phyloP scores from a whole-genome alignment of 2,329 filamentous ascomycete genomes.

The Trichoderma atroviride region DNA sequence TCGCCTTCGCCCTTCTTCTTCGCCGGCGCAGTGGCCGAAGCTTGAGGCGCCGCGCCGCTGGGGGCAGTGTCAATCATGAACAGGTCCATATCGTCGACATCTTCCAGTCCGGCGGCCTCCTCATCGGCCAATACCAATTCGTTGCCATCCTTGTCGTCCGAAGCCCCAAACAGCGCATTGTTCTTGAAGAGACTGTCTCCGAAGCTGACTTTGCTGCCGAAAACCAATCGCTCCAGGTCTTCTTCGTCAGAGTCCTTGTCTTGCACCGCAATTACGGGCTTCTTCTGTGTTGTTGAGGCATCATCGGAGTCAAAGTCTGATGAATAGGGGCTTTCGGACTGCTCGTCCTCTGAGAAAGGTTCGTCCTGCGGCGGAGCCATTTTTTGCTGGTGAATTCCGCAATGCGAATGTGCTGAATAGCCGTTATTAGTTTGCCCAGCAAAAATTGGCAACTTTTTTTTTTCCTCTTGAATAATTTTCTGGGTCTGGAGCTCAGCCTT shows the following conservation, averaged over 20 bases:
- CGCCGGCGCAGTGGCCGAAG: conserved; percentile 34
- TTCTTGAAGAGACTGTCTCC: conserved; percentile 68
- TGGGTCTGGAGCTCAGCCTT: conserved; percentile 37
- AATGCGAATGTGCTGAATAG: background rate
- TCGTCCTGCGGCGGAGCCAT: conserved; percentile 41
- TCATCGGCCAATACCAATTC: conserved; percentile 45
- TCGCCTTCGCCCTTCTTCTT: conserved; percentile 38
- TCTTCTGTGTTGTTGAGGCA: conserved; percentile 28
- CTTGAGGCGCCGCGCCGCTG: conserved; percentile 42
- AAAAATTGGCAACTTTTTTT: conserved; percentile 28
- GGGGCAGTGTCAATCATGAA: conserved; percentile 79
- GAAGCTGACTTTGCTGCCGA: conserved; percentile 86
- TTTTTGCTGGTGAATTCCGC: conserved; percentile 26
- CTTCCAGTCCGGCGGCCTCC: conserved; percentile 58
- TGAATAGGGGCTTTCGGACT: conserved; percentile 36
- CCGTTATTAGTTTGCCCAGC: conserved; percentile 26
- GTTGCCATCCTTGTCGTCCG: conserved; percentile 41
- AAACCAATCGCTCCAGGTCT: conserved; percentile 83
- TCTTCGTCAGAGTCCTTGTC: conserved; percentile 83
- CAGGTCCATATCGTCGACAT: conserved; percentile 74
- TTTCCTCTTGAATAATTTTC: conserved; percentile 35
- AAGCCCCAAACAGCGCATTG: conserved; percentile 44
- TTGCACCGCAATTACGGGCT: conserved; percentile 34
- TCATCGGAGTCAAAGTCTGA: conserved; percentile 37
- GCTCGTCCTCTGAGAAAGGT: conserved; percentile 34